Conservation (phyloP, 2,329 filamentous ascomycete genomes). For the Ophiostoma quercus region DNA sequence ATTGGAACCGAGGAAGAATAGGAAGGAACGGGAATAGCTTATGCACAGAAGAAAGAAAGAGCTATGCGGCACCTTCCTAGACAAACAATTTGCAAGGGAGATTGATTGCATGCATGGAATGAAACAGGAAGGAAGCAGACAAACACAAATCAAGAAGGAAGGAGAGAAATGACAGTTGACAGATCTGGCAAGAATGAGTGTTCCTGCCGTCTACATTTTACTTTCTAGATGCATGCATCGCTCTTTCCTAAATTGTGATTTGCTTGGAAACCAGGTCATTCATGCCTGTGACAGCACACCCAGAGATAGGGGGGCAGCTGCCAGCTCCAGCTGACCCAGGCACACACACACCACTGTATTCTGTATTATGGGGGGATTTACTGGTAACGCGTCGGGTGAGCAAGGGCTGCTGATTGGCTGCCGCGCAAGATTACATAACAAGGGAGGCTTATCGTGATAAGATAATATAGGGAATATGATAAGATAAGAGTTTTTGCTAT, state of each 20-base stretch:
- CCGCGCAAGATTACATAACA: constrained; percentile 8
- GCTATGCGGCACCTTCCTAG: background rate
- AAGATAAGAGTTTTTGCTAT: background rate
- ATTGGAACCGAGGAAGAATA: constrained; percentile 2
- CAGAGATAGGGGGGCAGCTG: background rate
- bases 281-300: background rate
- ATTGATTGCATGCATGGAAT: background rate
- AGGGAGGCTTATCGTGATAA: background rate
- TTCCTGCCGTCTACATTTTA: background rate
- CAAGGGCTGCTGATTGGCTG: constrained; percentile 19
- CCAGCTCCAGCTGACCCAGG: background rate
- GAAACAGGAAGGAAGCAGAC: background rate
- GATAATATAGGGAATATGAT: background rate
- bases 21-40: background rate
- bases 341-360: background rate
- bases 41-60: background rate
- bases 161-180: background rate
- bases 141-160: background rate
- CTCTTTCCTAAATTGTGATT: constrained; percentile 9
- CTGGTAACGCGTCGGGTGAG: background rate
- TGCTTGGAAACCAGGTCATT: background rate
- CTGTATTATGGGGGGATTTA: background rate
- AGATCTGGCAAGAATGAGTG: background rate
- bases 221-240: background rate
- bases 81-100: background rate